These are phyloP conservation scores for Populus hybrid DNA, from an alignment of 441 rosid species.

Conservation along the genomic window DNA sequence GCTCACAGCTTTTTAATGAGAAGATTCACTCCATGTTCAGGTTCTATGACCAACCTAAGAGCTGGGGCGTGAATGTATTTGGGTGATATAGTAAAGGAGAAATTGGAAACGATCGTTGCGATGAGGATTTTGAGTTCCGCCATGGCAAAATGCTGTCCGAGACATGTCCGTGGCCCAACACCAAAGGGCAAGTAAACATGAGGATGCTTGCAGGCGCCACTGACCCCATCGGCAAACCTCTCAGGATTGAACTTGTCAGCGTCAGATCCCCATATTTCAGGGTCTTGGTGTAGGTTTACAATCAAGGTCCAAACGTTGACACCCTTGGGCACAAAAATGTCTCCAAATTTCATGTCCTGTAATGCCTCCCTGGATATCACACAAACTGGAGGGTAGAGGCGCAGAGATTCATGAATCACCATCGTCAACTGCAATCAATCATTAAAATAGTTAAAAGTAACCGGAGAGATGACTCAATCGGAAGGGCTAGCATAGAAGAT, in stretches of 20 bases:
- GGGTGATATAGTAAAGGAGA: conserved; percentile 33
- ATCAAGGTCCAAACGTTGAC: conserved; percentile 55
- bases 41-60: too few relatives aligned
- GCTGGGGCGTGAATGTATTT: too few relatives aligned
- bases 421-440: conserved; percentile 45
- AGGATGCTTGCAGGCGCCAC: conserved; percentile 58
- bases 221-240: conserved; percentile 57
- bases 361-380: conserved; percentile 70
- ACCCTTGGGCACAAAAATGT: conserved; percentile 50
- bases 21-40: too few relatives aligned
- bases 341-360: conserved; percentile 47
- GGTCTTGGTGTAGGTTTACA: conserved; percentile 48
- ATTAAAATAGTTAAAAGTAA: too few relatives aligned
- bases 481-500: too few relatives aligned
- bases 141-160: conserved; percentile 67
- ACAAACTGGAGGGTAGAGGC: conserved; percentile 66
- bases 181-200: conserved; percentile 61
- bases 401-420: conserved; percentile 66
- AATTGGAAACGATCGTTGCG: conserved; percentile 23
- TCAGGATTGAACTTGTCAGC: conserved; percentile 51
- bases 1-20: too few relatives aligned
- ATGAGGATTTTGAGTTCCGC: too few relatives aligned
- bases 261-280: conserved; percentile 68
- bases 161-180: conserved; percentile 55
- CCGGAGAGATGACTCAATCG: too few relatives aligned